Conservation (phyloP, 495 filamentous ascomycete genomes). For the Penicillium waksmanii region DNA sequence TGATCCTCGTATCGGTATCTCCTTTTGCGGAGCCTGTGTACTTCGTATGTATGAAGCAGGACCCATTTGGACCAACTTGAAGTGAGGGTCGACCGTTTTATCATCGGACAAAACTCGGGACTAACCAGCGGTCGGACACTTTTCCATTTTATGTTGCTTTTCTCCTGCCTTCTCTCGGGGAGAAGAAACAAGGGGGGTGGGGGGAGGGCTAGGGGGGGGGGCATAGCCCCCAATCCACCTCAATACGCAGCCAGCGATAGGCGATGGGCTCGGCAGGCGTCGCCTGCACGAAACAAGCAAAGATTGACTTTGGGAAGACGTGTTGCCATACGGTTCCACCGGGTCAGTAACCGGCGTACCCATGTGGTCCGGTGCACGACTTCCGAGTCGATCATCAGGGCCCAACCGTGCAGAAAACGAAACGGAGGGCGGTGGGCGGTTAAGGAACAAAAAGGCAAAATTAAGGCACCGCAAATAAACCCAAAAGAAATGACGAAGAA, state of each 20-base stretch:
- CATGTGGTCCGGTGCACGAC: slow-evolving; percentile 38
- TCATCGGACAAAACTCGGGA: slow-evolving; percentile 16
- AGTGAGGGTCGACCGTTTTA: slow-evolving; percentile 6
- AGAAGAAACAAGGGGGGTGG: neutral
- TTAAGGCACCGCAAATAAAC: neutral
- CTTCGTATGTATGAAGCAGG: too few species aligned
- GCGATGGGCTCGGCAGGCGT: slow-evolving; percentile 14
- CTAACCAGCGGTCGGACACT: slow-evolving; percentile 2
- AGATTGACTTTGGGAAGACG: slow-evolving; percentile 14
- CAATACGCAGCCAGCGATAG: slow-evolving; percentile 10
- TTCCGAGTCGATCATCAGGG: slow-evolving; percentile 39
- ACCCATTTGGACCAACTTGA: neutral
- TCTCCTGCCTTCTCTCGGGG: neutral
- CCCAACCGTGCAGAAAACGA: slow-evolving; percentile 17
- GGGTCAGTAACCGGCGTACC: slow-evolving; percentile 31
- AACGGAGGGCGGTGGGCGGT: slow-evolving; percentile 11
- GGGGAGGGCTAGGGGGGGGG: slow-evolving; percentile 2
- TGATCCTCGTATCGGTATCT: neutral
- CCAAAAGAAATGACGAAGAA: slow-evolving; percentile 10
- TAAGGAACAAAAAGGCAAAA: slow-evolving; percentile 1
- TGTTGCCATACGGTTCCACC: slow-evolving; percentile 24
- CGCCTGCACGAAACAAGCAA: slow-evolving; percentile 16
- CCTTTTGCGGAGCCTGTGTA: slow-evolving; percentile 16
- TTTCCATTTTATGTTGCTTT: neutral
- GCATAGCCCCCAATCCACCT: neutral